phyloP scores from a whole-genome alignment of 2,329 filamentous ascomycete species.

The Colletotrichum karsti region DNA sequence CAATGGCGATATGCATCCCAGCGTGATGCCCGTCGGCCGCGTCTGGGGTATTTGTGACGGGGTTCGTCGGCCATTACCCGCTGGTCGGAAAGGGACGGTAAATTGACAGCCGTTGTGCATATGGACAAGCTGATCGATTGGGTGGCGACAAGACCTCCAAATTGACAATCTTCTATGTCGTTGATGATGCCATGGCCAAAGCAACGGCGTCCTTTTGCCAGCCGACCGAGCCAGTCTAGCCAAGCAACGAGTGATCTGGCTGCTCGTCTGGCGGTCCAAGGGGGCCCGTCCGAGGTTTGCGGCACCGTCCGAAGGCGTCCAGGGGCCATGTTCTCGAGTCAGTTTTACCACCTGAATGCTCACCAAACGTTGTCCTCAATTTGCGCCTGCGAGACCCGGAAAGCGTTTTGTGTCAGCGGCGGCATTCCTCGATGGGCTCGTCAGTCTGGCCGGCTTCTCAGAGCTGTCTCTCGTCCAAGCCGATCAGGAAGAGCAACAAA shows the following conservation, averaged over 20 bases:
- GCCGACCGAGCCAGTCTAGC: slow-evolving; percentile 6
- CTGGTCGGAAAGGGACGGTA: neutral
- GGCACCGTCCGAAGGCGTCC: slow-evolving; percentile 27
- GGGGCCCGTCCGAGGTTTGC: slow-evolving; percentile 27
- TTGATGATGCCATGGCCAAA: slow-evolving; percentile 15
- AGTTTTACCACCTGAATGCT: slow-evolving; percentile 5
- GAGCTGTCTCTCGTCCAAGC: neutral
- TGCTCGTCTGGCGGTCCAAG: slow-evolving; percentile 15
- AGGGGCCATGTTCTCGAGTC: slow-evolving; percentile 26
- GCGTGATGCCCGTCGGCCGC: slow-evolving; percentile 6
- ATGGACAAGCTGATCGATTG: neutral
- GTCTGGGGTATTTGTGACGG: slow-evolving; percentile 21
- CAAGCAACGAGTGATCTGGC: slow-evolving; percentile 16
- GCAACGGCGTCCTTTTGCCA: slow-evolving; percentile 10
- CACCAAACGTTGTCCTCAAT: neutral
- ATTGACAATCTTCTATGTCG: neutral
- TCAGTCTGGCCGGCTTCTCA: neutral
- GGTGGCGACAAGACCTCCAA: slow-evolving; percentile 3
- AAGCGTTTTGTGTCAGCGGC: neutral
- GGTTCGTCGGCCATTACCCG: slow-evolving; percentile 18
- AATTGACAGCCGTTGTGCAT: slow-evolving; percentile 9
- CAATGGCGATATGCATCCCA: slow-evolving; percentile 24
- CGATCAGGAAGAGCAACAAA: slow-evolving; percentile 4
- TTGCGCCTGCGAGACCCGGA: neutral
- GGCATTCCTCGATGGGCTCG: slow-evolving; percentile 7